Conservation (phyloP, 2,329 filamentous ascomycete species). For the Phialocephala subalpina region DNA sequence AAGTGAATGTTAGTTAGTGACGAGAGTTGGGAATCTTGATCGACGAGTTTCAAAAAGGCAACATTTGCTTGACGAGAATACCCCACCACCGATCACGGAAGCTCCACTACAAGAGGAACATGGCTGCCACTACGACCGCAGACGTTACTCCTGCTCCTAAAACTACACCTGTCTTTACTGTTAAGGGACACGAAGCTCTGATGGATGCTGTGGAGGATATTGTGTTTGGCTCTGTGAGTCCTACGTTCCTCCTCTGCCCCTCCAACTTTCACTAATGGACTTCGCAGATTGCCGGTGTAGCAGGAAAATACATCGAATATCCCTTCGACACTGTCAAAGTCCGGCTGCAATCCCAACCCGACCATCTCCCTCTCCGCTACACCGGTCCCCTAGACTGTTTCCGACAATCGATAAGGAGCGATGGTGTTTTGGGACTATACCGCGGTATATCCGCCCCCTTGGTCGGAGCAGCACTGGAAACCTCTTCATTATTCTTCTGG, state of each 20-base stretch:
- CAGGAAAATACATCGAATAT: slow-evolving; percentile 97
- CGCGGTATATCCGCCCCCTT: slow-evolving; percentile 92
- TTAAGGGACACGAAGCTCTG: slow-evolving; percentile 36
- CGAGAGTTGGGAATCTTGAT: not conserved
- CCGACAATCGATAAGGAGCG: slow-evolving; percentile 79
- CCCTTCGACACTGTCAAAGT: slow-evolving; percentile 99
- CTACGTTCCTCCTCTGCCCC: slow-evolving; percentile 1
- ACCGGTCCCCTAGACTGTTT: slow-evolving; percentile 93
- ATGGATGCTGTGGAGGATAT: slow-evolving; percentile 83
- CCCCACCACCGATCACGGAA: slow-evolving; percentile 22
- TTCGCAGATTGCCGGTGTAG: slow-evolving; percentile 77
- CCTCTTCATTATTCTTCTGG: slow-evolving; percentile 91
- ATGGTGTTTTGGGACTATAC: slow-evolving; percentile 81
- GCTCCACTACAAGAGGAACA: slow-evolving; percentile 24
- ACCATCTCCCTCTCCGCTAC: slow-evolving; percentile 82
- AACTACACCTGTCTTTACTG: slow-evolving; percentile 16
- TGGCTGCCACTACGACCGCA: slow-evolving; percentile 37
- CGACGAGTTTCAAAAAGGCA: slow-evolving; percentile 12
- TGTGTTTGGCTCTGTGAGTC: slow-evolving; percentile 80
- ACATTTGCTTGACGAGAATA: not conserved
- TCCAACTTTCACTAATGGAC: slow-evolving; percentile 9
- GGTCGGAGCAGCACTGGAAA: slow-evolving; percentile 90
- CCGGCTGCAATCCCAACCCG: slow-evolving; percentile 92
- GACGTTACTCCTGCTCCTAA: slow-evolving; percentile 31
- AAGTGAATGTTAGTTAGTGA: not conserved